Evolutionary conservation across 176 grass and related monocot species (phyloP), one percentile per base, ranked within the genome.

Genomic region (Musa schizocarpa): DNA sequence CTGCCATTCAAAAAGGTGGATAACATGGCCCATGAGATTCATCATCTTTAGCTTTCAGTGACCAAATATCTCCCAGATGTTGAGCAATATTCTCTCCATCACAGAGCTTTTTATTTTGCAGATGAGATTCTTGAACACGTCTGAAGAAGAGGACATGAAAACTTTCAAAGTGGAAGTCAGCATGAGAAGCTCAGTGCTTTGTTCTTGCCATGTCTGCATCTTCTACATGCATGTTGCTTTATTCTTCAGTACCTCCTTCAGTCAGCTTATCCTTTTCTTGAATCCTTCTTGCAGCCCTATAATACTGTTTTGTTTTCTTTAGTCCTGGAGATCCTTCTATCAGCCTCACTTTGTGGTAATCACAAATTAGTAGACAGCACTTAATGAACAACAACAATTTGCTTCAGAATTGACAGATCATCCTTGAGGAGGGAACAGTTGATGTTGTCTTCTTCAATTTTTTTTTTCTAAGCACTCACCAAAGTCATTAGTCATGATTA

Each of bases 61-160:
- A 6, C 25, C 8, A 13, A 19, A 66, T 1, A 13, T 66, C 10
- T 27, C 20, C 13, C 12, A 9, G 11, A 27, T 23, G 13, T 13
- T 66, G 8, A 25, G 43, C 61, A 63, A 26, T 66, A 66, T 12
- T 66, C 27, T 66, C 27, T 68, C 65, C 24, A 68, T 68, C 10
- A 19, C 14, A 34, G 7, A 25, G 22, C 65, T 76, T 2, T 12
- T 16, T 68, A 22, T 68, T 68, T 13, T 55, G 74, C 65, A 76
- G 74, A 51, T 52, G 57, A 22, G 57, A 76, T 76, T n/a, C 74
- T 50, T 21, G 57, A 51, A 76, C 63, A 76, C 63, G 29, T 64
- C 43, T 23, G 63, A 23, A 14, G 13, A 76, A 52, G n/a, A 24
- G 57, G 54, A 21, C 29, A 51, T 49, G 29, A 63, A 43, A 23